Evolutionary conservation across 78 protist genomes (phyloP).

Genomic region (Mastigamoeba balamuthi): DNA sequence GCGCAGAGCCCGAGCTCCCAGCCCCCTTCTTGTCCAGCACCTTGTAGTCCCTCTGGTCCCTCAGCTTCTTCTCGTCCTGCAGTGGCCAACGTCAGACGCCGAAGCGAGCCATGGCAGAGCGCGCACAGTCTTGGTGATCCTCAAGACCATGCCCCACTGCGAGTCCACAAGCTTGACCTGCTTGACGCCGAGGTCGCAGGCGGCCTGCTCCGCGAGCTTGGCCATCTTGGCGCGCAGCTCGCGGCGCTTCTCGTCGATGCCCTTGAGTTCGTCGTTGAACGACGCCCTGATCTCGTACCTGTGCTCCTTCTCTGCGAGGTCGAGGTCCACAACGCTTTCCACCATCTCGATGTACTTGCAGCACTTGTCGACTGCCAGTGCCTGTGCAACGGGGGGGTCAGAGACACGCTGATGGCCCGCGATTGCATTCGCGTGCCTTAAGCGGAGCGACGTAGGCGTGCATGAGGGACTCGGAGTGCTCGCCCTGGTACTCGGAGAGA

Average conservation of each 20-base stretch:
- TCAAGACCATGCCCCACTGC: constrained; percentile 11
- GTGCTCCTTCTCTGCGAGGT: constrained; percentile 5
- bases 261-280: constrained; percentile 42
- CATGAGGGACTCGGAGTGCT: not conserved
- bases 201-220: too few species aligned
- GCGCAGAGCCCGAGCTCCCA: not conserved
- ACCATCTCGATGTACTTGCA: constrained; percentile 38
- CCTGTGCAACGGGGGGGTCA: not conserved
- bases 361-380: not conserved
- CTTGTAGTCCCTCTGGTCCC: constrained; percentile 8
- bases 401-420: not conserved
- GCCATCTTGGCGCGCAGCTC: constrained; percentile 4
- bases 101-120: not conserved
- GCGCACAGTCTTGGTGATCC: constrained; percentile 18
- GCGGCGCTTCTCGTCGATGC: not conserved
- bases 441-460: not conserved
- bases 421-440: not conserved
- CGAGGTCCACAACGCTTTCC: constrained; percentile 70
- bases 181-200: constrained; percentile 2
- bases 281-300: constrained; percentile 65
- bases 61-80: constrained; percentile 51
- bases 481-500: not conserved
- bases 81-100: not conserved
- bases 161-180: constrained; percentile 36
- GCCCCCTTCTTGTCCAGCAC: constrained; percentile 1